phyloP scores from a whole-genome alignment of 345 rosid genomes.

The Gossypium stocksii region DNA sequence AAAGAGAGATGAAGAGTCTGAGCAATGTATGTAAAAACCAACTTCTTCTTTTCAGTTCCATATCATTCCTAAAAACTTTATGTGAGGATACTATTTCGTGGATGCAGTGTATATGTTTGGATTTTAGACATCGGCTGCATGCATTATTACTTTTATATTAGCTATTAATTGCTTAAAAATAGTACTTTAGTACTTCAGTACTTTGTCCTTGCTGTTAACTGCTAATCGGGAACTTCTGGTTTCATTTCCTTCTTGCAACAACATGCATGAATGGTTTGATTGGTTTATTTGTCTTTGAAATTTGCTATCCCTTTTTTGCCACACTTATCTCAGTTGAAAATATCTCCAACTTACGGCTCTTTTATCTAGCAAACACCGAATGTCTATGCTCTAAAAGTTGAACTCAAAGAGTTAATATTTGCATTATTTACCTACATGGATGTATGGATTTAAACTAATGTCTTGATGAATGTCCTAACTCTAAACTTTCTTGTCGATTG shows the following conservation, averaged over 20 bases:
- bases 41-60: neutral
- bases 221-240: neutral
- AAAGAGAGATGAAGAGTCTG: neutral
- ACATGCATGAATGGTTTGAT: neutral
- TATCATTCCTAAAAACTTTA: neutral
- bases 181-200: neutral
- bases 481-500: neutral
- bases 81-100: neutral
- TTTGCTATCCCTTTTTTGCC: neutral
- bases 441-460: neutral
- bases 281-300: neutral
- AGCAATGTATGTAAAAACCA: neutral
- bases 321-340: neutral
- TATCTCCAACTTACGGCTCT: neutral
- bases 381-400: neutral
- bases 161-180: too few relatives aligned
- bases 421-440: neutral
- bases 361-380: neutral
- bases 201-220: neutral
- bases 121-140: neutral
- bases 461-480: neutral
- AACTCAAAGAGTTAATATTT: neutral
- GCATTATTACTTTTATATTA: neutral
- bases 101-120: neutral
- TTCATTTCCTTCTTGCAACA: slow-evolving; percentile 4